Conservation (phyloP, 306 rosid species). For the Prinsepia uniflora region DNA sequence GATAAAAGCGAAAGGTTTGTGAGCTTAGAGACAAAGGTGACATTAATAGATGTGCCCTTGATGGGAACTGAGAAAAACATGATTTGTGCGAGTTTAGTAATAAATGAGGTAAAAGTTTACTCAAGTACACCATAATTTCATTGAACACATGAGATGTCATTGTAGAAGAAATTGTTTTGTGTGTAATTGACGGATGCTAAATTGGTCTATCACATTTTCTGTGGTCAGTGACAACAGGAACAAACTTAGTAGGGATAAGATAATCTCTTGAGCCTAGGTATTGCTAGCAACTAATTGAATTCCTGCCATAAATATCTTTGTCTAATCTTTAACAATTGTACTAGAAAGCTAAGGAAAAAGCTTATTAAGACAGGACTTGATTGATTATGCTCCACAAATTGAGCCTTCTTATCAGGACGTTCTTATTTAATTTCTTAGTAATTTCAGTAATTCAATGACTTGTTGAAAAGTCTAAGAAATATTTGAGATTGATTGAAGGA, state of each 20-base stretch:
- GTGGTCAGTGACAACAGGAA: not conserved
- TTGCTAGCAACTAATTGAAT: too few species aligned
- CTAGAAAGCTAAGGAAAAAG: not conserved
- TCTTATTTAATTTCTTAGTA: not conserved
- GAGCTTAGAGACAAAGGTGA: conserved; percentile 23
- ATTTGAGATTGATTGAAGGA: conserved; percentile 8
- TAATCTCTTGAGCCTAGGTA: not conserved
- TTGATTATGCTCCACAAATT: not conserved
- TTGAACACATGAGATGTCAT: not conserved
- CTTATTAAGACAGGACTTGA: too few species aligned
- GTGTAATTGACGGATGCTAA: not conserved
- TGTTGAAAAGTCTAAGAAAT: not conserved
- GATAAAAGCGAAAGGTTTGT: conserved; percentile 13
- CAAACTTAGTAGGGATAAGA: not conserved
- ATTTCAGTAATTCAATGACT: not conserved
- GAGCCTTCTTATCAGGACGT: not conserved
- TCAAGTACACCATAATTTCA: not conserved
- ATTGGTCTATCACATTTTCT: not conserved
- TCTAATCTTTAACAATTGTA: not conserved
- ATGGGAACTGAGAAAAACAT: not conserved
- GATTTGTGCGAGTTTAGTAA: not conserved
- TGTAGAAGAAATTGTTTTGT: not conserved
- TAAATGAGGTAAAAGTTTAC: not conserved
- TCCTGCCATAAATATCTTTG: not conserved
- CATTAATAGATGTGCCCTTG: not conserved